Percentiles rank a stretch among this genome's conserved stretches.
Conservation (phyloP, 495 filamentous ascomycete species). For the Penicillium paxilli region DNA sequence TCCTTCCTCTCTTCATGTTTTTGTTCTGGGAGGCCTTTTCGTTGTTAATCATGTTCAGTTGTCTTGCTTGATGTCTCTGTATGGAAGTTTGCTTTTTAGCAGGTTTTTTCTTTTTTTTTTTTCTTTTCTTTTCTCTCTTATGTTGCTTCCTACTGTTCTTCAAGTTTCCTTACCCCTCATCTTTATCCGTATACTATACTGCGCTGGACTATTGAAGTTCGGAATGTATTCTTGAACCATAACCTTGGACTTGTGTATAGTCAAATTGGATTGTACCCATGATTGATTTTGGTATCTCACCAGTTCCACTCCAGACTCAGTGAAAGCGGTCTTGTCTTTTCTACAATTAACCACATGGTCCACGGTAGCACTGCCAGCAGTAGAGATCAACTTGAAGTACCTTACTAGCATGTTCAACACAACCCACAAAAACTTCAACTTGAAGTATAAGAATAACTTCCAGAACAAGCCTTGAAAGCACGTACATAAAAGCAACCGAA, state of each 20-base stretch:
- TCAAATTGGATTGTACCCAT: neutral
- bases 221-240: neutral
- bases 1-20: neutral
- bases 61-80: neutral
- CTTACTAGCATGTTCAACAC: too few relatives aligned
- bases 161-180: neutral
- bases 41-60: neutral
- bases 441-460: too few relatives aligned
- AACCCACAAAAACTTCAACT: too few relatives aligned
- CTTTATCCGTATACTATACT: neutral
- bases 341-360: neutral
- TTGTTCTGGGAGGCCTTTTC: neutral
- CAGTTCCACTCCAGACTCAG: neutral
- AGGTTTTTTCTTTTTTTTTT: constrained; percentile 1
- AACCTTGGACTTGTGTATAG: neutral
- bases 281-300: neutral
- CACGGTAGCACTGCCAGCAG: too few relatives aligned
- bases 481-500: too few relatives aligned
- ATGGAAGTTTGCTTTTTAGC: neutral
- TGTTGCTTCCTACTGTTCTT: too few relatives aligned
- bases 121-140: constrained; percentile 13
- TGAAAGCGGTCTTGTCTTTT: neutral
- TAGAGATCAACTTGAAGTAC: too few relatives aligned
- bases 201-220: neutral
- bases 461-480: too few relatives aligned